phyloP scores from a whole-genome alignment of 352 stramenopile genomes.

The Thalassiosira ordinaria region DNA sequence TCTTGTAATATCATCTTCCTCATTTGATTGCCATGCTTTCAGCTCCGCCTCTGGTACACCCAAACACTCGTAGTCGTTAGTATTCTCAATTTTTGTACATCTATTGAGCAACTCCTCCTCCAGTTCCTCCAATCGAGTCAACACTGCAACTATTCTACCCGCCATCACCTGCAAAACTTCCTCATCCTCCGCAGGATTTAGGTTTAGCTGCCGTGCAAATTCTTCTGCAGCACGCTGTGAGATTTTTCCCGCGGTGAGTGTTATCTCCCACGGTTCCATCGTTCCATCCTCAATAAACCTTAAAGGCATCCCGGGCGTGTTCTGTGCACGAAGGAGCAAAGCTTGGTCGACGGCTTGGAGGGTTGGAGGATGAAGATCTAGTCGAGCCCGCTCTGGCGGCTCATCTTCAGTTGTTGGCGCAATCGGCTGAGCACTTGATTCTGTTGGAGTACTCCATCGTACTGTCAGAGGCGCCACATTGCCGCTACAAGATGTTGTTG shows the following conservation, averaged over 20 bases:
- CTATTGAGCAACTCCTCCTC: constrained; percentile 50
- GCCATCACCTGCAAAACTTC: constrained; percentile 41
- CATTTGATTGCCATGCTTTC: constrained; percentile 27
- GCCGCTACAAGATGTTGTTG: background rate
- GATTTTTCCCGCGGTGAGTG: constrained; percentile 45
- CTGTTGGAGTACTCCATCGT: constrained; percentile 2
- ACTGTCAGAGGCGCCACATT: background rate
- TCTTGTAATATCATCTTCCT: constrained; percentile 1
- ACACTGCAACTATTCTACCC: constrained; percentile 38
- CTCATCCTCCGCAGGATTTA: background rate
- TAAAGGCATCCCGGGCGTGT: constrained; percentile 37
- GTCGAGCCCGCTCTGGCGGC: background rate
- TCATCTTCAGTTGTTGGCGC: too few relatives aligned
- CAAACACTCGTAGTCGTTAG: constrained; percentile 14
- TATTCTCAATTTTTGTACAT: background rate
- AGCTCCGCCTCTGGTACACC: constrained; percentile 48
- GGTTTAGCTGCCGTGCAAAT: background rate
- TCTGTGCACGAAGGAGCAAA: constrained; percentile 48
- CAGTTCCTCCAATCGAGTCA: constrained; percentile 47
- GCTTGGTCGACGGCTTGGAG: constrained; percentile 37
- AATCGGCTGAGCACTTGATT: too few relatives aligned
- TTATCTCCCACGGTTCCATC: constrained; percentile 56
- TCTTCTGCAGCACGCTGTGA: constrained; percentile 34
- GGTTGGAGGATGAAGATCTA: constrained; percentile 46
- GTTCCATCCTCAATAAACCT: constrained; percentile 41